Evolutionary conservation across 352 stramenopile species (phyloP).

Genomic region (Globisporangium iwayamae): DNA sequence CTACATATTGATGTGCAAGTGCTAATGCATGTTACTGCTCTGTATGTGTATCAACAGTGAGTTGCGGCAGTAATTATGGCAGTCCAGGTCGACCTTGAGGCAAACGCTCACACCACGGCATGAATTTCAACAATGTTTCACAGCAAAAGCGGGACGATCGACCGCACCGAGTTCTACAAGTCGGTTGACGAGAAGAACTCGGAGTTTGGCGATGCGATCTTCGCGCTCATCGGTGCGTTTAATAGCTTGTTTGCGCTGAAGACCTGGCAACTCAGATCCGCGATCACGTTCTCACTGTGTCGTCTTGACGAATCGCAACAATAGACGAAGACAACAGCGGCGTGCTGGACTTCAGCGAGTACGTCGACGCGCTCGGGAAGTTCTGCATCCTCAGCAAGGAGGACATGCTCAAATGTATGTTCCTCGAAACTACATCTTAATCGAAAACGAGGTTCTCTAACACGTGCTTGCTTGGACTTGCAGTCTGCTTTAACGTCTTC

Average conservation of each 20-base stretch:
- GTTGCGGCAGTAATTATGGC: background rate
- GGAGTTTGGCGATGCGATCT: conserved; percentile 70
- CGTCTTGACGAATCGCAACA: background rate
- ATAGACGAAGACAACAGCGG: conserved; percentile 67
- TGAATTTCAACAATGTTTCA: too few species aligned
- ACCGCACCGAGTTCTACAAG: conserved; percentile 65
- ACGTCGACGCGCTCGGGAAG: conserved; percentile 71
- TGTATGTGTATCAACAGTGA: background rate
- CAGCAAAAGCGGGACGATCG: conserved; percentile 69
- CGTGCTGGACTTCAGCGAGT: conserved; percentile 70
- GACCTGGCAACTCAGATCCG: too few species aligned
- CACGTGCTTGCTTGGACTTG: background rate
- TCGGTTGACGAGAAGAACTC: conserved; percentile 66
- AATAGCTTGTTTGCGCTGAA: too few species aligned
- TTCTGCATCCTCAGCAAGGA: conserved; percentile 74
- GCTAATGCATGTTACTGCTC: too few species aligned
- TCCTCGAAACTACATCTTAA: too few species aligned
- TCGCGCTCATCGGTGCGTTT: conserved; percentile 51
- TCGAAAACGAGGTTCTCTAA: too few species aligned
- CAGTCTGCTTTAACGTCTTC: conserved; percentile 82
- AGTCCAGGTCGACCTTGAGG: background rate
- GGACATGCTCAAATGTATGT: conserved; percentile 65
- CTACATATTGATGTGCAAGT: too few species aligned
- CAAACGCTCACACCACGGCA: background rate
- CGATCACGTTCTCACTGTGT: too few species aligned